Conservation (phyloP, 2,329 filamentous ascomycete genomes). For the Diaporthe amygdali region DNA sequence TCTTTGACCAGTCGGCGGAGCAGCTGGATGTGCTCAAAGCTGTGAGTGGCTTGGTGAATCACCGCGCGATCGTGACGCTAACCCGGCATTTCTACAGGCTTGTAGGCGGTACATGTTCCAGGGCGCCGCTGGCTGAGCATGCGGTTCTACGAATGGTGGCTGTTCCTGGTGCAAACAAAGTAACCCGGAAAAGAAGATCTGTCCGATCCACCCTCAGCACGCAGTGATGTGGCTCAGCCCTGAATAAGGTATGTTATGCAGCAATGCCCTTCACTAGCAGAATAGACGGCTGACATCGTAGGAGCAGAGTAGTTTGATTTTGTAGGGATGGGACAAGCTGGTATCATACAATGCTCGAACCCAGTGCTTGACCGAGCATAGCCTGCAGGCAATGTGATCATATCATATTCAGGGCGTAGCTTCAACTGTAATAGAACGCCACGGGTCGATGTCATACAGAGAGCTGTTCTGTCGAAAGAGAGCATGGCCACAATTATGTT, state of each 20-base stretch:
- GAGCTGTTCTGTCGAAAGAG: too few species aligned
- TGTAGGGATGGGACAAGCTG: neutral
- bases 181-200: neutral
- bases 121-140: neutral
- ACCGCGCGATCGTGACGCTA: slow-evolving; percentile 20
- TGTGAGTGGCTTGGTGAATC: slow-evolving; percentile 48
- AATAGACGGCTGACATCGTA: neutral
- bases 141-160: too few species aligned
- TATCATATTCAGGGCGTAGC: neutral
- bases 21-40: slow-evolving; percentile 71
- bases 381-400: neutral
- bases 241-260: neutral
- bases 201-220: neutral
- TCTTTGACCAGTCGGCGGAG: slow-evolving; percentile 82
- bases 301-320: too few species aligned
- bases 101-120: slow-evolving; percentile 62
- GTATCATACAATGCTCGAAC: neutral
- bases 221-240: too few species aligned
- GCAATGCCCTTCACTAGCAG: neutral
- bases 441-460: neutral
- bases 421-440: neutral
- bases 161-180: neutral
- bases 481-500: neutral
- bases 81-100: slow-evolving; percentile 40
- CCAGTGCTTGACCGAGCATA: neutral